Base-by-base conservation (phyloP, 768 basidiomycete genomes). In the Podaxis sp. region DNA sequence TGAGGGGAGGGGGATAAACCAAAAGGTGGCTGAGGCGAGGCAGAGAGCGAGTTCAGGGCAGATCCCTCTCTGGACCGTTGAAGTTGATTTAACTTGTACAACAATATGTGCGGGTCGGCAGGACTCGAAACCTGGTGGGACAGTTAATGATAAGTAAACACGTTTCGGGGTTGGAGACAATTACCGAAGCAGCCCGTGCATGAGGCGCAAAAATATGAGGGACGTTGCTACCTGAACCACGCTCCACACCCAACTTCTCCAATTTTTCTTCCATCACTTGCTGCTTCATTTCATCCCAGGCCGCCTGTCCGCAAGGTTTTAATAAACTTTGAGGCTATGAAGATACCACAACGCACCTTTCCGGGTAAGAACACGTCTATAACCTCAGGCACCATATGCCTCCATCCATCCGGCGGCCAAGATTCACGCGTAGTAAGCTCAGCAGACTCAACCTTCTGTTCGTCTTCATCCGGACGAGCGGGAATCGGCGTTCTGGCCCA, bases 291-390 rank as follows among this genome's bases (percentile, higher is more conserved):
- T 76, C 76, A 53, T 91, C 87, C 93, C 93, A 94, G 41, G 89
- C 84, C 63, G 76, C 71, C 93, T 94, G 60, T 63, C 49, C 47
- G 53, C 27, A 36, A 51, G 40, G 54, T 47, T 33, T 51, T 46
- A 33, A 65, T 57, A 53, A 66, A 46, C 40, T 59, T 57, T 52
- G 27, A 55, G 52, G 67, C 19, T 66, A 46, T 59, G 55, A 46
- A 36, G 51, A 49, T 61, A 60, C 55, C 51, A 40, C 27, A 49
- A 55, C 61, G 61, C 61, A 91, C 93, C 84, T 87, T 90, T 57
- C 89, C 89, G 13, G 93, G 93, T 29, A 94, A 77, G 72, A 92
- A 93, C 37, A 93, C 91, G 66, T 93, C 91, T 49, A 94, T 79
- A 2, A 85, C 82, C 61, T 80, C 72, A 3, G 91, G 91, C n/a